Evolutionary conservation across 371 early-diverging fungal genomes (phyloP), one percentile per base, ranked within the genome.

Genomic region (Mucor mucedo): DNA sequence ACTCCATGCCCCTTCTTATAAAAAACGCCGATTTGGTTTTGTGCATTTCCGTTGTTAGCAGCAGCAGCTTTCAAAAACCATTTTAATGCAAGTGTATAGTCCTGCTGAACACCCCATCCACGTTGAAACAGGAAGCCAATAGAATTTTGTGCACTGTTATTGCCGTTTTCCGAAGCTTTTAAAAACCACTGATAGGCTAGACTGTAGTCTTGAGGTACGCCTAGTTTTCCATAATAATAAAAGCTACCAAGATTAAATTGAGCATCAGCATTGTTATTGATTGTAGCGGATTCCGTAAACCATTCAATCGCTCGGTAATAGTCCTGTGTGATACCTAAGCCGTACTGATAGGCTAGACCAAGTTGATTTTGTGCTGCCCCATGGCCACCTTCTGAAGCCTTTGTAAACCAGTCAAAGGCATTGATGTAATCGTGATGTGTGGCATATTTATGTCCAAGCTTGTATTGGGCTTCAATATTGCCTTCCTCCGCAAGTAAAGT

Each of bases 61-160:
- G 29, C 38, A 28, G 62, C 47, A 27, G 62, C 54, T 27, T 62
- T 62, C 16, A 35, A 30, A n/a, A 53, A 62, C 62, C 55, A 62
- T 16, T 54, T 53, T 16, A 62, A 44, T 0, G 55, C 53, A 14
- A 52, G 44, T 11, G 21, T 3, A 27, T 60, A 32, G 21, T 60
- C 53, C 10, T 60, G 44, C 2, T 40, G 16, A 1, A 44, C 61
- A 29, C 53, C 61, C 33, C 52, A 35, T 21, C 61, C 61, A 29
- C 52, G 14, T 32, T 60, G 53, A 44, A 41, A 52, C 3, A 41
- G 9, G 13, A 52, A 52, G 0, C 61, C 61, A 2, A 60, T 27
- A 29, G 57, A 44, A 28, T 52, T 53, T 44, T 61, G 61, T 2
- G 53, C 61, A 7, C 30, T 39, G 21, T n/a, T 1, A 0, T 60